Evolutionary conservation across 176 grass and related monocot genomes (phyloP), one percentile per base, ranked within the genome.

Genomic region (Aegilops tauschii): DNA sequence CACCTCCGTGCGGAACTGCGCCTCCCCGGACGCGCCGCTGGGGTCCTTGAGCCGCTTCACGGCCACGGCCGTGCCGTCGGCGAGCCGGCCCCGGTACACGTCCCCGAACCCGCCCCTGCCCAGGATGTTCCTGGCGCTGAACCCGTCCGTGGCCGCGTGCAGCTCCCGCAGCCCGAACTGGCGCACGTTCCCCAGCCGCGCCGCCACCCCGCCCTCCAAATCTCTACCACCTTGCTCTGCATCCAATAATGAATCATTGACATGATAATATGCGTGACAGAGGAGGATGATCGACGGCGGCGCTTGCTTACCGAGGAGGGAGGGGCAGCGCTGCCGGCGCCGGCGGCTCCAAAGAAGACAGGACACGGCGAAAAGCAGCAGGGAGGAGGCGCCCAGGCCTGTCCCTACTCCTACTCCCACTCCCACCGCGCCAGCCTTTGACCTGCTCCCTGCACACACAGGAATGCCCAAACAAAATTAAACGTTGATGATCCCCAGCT

Each of bases 1-100:
- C 67, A 98, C 93, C 82, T 98, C 96, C 3, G 96, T 98, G 7
- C 88, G 85, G 88, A 98, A 98, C 82, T 98, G 96, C 8, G 47
- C 74, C 74, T 77, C 74, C 4, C 74, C 74, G 16, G 74, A 77
- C 74, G 74, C 74, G 74, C 84, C 88, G 4, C 84, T 88, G 6
- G 93, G 93, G 84, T 94, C 93, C 82, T 91, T 95, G 36, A 98
- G 90, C 18, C 96, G 91, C 90, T 98, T 98, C 83, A 98, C 93
- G 0, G 96, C 96, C 73, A 98, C 92, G 75, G 66, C 66, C 2
- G 88, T 92, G 81, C 93, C 88, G 79, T 98, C 93, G 1, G 1
- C 1, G 31, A 98, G 73, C 10, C 61, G 52, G 3, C 92, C 96
- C 6, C 88, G 84, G 96, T 98, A 98, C 74, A 98, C 96, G 84